A percentile compares a stretch with the other conserved stretches of the same genome.
These are phyloP conservation scores for Aspergillus tanneri DNA, from an alignment of 2,329 filamentous ascomycete species.

Conservation along the genomic window DNA sequence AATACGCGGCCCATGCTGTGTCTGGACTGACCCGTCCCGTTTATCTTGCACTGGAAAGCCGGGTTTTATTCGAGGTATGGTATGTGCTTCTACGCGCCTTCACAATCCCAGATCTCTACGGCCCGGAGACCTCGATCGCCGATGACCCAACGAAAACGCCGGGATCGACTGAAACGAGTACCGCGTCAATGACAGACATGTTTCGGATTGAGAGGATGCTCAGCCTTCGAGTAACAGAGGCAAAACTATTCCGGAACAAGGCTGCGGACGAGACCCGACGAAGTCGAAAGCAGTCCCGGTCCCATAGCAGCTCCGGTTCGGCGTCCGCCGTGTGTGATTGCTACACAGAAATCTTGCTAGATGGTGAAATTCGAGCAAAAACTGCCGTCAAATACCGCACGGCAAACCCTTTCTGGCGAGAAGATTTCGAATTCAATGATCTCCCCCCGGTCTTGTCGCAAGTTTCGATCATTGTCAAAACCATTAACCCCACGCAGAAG, in stretches of 20 bases:
- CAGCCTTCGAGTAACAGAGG: conserved; percentile 61
- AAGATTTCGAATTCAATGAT: conserved; percentile 50
- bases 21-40: conserved; percentile 81
- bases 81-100: conserved; percentile 89
- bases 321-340: conserved; percentile 41
- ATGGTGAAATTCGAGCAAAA: conserved; percentile 50
- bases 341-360: conserved; percentile 50
- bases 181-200: conserved; percentile 54
- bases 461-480: conserved; percentile 47
- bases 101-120: conserved; percentile 87
- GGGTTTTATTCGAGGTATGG: conserved; percentile 96
- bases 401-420: conserved; percentile 50
- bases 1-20: conserved; percentile 74
- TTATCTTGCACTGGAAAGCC: conserved; percentile 81
- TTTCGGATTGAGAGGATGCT: conserved; percentile 65
- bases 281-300: conserved; percentile 36
- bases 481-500: conserved; percentile 48
- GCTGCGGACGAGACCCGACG: conserved; percentile 34
- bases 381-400: conserved; percentile 50
- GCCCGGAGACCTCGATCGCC: conserved; percentile 48
- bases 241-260: conserved; percentile 50
- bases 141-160: conserved; percentile 46
- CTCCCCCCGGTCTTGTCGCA: conserved; percentile 50
- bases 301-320: conserved; percentile 27
- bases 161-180: conserved; percentile 26